A percentile compares a stretch with the other conserved stretches of the same genome.
Evolutionary conservation across 2,329 filamentous ascomycete species (phyloP).

Genomic region (Lasiodiplodia theobromae): DNA sequence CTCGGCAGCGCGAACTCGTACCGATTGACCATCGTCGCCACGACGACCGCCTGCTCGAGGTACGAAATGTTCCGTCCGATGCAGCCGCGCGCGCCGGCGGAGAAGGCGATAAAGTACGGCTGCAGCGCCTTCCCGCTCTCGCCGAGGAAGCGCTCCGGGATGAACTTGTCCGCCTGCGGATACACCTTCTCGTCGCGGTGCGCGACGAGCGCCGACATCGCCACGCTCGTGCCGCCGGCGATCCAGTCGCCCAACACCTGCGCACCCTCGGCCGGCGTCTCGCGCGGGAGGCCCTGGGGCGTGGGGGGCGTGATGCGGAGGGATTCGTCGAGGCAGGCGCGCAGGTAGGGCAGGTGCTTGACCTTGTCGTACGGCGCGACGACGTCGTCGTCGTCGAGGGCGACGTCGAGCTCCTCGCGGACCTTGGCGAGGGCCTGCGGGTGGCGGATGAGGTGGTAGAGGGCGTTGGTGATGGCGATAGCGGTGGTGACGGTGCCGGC

Average conservation of each 20-base stretch:
- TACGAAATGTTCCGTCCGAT: conserved; percentile 57
- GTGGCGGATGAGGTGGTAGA: conserved; percentile 50
- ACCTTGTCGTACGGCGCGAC: conserved; percentile 35
- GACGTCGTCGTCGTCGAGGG: conserved; percentile 22
- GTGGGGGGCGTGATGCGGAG: conserved; percentile 36
- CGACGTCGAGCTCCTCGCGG: conserved; percentile 35
- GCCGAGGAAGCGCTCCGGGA: conserved; percentile 58
- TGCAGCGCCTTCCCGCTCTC: conserved; percentile 35
- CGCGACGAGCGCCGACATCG: conserved; percentile 49
- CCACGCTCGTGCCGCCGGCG: conserved; percentile 47
- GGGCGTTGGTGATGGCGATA: conserved; percentile 40
- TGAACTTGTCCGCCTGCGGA: conserved; percentile 53
- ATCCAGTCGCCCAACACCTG: conserved; percentile 38
- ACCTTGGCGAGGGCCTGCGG: conserved; percentile 38
- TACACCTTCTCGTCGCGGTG: conserved; percentile 61
- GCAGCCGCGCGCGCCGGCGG: conserved; percentile 36
- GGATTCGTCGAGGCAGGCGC: conserved; percentile 44
- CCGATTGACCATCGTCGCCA: conserved; percentile 44
- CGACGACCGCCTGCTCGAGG: conserved; percentile 53
- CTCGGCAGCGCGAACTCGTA: conserved; percentile 49
- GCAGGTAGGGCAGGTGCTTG: conserved; percentile 38
- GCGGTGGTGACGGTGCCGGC: conserved; percentile 49
- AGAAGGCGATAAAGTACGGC: conserved; percentile 34
- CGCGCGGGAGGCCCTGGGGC: conserved; percentile 39
- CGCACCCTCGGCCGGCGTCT: conserved; percentile 35